phyloP scores from a whole-genome alignment of 2,329 filamentous ascomycete genomes.

The Cercospora zeina region DNA sequence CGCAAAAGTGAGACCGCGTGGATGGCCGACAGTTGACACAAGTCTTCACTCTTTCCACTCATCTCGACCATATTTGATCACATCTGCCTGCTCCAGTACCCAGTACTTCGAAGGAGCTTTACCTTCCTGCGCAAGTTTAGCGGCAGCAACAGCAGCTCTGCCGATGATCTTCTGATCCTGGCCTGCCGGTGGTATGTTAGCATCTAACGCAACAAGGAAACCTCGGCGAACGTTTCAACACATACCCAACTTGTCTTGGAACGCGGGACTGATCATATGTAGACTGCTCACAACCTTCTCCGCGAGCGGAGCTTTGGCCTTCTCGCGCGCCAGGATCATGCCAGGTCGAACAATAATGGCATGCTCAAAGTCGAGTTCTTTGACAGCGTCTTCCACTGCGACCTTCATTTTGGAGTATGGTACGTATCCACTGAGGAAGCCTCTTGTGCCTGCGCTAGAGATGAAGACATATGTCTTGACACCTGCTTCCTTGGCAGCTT shows the following conservation, averaged over 20 bases:
- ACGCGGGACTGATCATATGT: constrained; percentile 21
- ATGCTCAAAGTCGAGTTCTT: constrained; percentile 42
- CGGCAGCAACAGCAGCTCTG: constrained; percentile 25
- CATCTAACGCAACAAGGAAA: not conserved
- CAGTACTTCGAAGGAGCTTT: constrained; percentile 27
- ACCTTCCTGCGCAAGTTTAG: constrained; percentile 23
- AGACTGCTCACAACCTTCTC: constrained; percentile 31
- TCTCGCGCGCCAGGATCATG: constrained; percentile 39
- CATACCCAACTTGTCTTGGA: constrained; percentile 27
- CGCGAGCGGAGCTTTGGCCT: constrained; percentile 21
- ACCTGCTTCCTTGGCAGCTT: constrained; percentile 42
- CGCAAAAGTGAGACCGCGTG: no score
- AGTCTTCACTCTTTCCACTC: constrained; percentile 26
- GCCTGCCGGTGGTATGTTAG: constrained; percentile 16
- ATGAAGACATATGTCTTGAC: constrained; percentile 43
- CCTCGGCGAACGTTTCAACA: not conserved
- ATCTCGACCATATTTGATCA: constrained; percentile 22
- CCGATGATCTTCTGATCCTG: constrained; percentile 28
- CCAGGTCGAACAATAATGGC: constrained; percentile 43
- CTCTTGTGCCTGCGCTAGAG: constrained; percentile 41
- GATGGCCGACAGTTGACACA: no score
- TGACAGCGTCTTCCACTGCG: constrained; percentile 43
- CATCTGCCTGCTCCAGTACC: constrained; percentile 27
- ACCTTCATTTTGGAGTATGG: constrained; percentile 45
- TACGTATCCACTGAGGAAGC: constrained; percentile 35